Evolutionary conservation across 176 grass and related monocot species (phyloP).

Genomic region (Carex scoparia): DNA sequence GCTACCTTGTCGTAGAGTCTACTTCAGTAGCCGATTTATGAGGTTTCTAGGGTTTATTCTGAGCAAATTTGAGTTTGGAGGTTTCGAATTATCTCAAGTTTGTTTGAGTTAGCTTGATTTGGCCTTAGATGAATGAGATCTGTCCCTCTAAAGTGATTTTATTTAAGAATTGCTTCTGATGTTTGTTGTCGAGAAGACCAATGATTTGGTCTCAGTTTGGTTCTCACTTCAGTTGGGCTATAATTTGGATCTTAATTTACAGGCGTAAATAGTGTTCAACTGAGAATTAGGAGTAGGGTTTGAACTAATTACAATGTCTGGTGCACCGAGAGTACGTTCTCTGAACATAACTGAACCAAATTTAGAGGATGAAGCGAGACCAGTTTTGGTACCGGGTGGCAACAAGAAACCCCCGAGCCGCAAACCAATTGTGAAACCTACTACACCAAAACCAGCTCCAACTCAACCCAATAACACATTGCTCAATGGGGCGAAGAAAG

Average conservation of each 20-base stretch:
- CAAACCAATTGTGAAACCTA: slow-evolving; percentile 8
- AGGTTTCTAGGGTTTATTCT: slow-evolving; percentile 23
- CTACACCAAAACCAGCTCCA: slow-evolving; percentile 42
- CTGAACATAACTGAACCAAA: slow-evolving; percentile 61
- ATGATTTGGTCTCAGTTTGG: slow-evolving; percentile 23
- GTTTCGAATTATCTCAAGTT: not conserved
- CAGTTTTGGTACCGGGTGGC: slow-evolving; percentile 72
- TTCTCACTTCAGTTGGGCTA: slow-evolving; percentile 25
- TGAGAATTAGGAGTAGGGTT: slow-evolving; percentile 24
- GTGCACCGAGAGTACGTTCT: slow-evolving; percentile 66
- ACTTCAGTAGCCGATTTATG: not conserved
- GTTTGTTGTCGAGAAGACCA: not conserved
- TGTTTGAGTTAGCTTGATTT: not conserved
- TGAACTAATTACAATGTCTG: slow-evolving; percentile 51
- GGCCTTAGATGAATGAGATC: slow-evolving; percentile 8
- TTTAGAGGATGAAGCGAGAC: slow-evolving; percentile 42
- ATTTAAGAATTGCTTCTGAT: slow-evolving; percentile 10
- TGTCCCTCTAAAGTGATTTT: slow-evolving; percentile 9
- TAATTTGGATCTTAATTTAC: slow-evolving; percentile 21
- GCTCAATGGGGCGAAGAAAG: slow-evolving; percentile 5
- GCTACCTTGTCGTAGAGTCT: no score
- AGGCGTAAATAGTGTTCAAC: not conserved
- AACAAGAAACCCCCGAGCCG: slow-evolving; percentile 47
- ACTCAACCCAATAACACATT: slow-evolving; percentile 1
- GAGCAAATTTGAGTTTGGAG: slow-evolving; percentile 2